A percentile compares a stretch with the other conserved stretches of the same genome.
These are phyloP conservation scores for Sonneratia caseolaris DNA, from an alignment of 345 rosid species.

Conservation along the genomic window DNA sequence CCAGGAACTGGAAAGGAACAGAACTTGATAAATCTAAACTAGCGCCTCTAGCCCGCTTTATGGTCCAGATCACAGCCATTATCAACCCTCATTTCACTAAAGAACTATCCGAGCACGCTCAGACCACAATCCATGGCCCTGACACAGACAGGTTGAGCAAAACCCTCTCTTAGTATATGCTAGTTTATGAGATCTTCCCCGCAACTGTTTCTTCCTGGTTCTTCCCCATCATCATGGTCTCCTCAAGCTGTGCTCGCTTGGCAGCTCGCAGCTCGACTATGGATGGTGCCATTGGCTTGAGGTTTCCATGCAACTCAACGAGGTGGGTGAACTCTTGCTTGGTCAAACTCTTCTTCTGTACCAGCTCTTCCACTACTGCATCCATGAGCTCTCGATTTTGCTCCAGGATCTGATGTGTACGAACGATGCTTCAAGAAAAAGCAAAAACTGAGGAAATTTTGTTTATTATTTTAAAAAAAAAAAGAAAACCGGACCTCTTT, in stretches of 20 bases:
- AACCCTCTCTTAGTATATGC: neutral
- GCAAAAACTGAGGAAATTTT: neutral
- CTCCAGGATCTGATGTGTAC: conserved; percentile 36
- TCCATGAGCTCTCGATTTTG: conserved; percentile 56
- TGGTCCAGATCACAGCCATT: neutral
- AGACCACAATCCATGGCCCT: neutral
- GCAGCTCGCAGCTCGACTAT: conserved; percentile 54
- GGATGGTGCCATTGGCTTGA: conserved; percentile 51
- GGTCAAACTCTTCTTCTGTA: conserved; percentile 57
- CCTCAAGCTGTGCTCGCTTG: conserved; percentile 47
- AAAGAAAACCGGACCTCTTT: conserved; percentile 41
- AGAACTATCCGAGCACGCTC: neutral
- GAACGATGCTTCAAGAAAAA: neutral
- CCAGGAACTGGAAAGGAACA: neutral
- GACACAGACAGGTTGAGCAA: neutral
- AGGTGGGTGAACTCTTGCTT: conserved; percentile 63
- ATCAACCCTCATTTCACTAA: neutral
- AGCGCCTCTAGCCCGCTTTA: neutral
- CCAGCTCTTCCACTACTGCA: conserved; percentile 58
- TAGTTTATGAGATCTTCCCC: neutral
- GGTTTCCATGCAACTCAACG: conserved; percentile 56
- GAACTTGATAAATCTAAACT: neutral
- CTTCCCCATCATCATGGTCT: conserved; percentile 29
- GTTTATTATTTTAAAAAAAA: neutral
- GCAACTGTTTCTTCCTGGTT: conserved; percentile 18